Conservation (phyloP, 2,329 filamentous ascomycete species). For the Colletotrichum gigasporum region DNA sequence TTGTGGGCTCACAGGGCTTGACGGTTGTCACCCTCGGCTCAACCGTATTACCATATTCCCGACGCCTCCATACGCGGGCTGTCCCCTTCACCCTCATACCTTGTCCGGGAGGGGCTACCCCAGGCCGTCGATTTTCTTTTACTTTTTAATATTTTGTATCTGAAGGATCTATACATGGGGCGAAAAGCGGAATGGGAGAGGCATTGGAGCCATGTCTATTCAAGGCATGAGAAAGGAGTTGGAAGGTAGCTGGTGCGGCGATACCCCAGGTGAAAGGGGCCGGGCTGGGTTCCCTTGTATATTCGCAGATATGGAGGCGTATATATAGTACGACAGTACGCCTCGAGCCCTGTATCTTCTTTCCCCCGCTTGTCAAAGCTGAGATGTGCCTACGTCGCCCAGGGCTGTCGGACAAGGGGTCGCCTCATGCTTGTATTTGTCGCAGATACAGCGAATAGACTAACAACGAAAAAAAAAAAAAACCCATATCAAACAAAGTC, state of each 20-base stretch:
- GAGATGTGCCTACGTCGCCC: constrained; percentile 4
- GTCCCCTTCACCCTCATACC: neutral
- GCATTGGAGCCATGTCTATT: constrained; percentile 1
- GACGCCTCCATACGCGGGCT: neutral
- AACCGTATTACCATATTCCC: constrained; percentile 13
- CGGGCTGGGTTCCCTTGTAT: constrained; percentile 22
- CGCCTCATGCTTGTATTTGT: constrained; percentile 12
- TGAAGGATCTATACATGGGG: constrained; percentile 24
- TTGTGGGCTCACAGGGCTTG: neutral
- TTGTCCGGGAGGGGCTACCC: neutral
- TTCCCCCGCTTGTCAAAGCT: constrained; percentile 23
- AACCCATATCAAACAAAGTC: constrained; percentile 18
- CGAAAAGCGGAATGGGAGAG: neutral
- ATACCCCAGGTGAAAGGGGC: constrained; percentile 18
- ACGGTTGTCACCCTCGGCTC: neutral
- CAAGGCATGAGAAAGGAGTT: constrained; percentile 24
- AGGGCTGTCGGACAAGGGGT: constrained; percentile 10
- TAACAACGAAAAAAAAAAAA: constrained; percentile 11
- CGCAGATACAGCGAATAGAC: constrained; percentile 29
- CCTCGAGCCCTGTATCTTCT: neutral
- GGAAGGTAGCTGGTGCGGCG: constrained; percentile 12
- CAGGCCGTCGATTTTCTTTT: neutral
- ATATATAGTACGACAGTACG: neutral
- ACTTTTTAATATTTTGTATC: constrained; percentile 31
- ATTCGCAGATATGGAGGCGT: constrained; percentile 15